A percentile compares a stretch with the other conserved stretches of the same genome.
phyloP scores from a whole-genome alignment of 2,329 filamentous ascomycete genomes.

The Neonectria punicea region DNA sequence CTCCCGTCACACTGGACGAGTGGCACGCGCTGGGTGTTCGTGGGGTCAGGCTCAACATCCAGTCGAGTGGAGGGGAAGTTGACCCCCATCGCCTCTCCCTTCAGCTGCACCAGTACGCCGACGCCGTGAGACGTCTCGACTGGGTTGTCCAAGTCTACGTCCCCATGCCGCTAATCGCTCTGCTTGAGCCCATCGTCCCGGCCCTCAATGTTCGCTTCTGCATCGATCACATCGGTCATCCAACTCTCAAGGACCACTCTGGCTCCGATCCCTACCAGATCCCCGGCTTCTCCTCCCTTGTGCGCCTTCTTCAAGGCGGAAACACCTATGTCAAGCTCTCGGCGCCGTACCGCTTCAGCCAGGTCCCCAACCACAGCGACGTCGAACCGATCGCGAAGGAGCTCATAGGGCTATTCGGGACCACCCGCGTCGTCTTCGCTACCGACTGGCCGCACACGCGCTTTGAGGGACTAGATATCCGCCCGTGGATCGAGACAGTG shows the following conservation, averaged over 20 bases:
- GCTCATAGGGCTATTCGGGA: slow-evolving; percentile 55
- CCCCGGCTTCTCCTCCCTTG: slow-evolving; percentile 53
- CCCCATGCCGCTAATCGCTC: slow-evolving; percentile 59
- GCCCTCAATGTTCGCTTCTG: slow-evolving; percentile 62
- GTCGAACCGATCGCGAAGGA: slow-evolving; percentile 61
- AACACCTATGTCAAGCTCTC: slow-evolving; percentile 68
- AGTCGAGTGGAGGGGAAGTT: slow-evolving; percentile 60
- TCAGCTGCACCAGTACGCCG: slow-evolving; percentile 59
- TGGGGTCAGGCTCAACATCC: slow-evolving; percentile 68
- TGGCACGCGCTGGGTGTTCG: slow-evolving; percentile 69
- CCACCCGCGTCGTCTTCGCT: slow-evolving; percentile 63
- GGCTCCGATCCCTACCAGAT: slow-evolving; percentile 38
- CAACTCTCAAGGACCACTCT: slow-evolving; percentile 47
- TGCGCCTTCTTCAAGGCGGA: slow-evolving; percentile 56
- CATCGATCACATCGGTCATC: slow-evolving; percentile 69
- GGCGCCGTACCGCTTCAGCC: slow-evolving; percentile 65
- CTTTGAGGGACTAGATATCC: slow-evolving; percentile 66
- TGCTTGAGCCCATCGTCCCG: slow-evolving; percentile 61
- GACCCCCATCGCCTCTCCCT: slow-evolving; percentile 52
- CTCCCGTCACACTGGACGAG: slow-evolving; percentile 51
- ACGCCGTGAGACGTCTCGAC: slow-evolving; percentile 58
- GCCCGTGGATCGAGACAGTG: slow-evolving; percentile 56
- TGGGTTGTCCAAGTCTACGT: slow-evolving; percentile 71
- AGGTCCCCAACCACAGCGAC: slow-evolving; percentile 55
- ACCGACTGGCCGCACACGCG: slow-evolving; percentile 74